Evolutionary conservation across 1,139 yeast species (phyloP).

Genomic region (Debaryomyces sp.): DNA sequence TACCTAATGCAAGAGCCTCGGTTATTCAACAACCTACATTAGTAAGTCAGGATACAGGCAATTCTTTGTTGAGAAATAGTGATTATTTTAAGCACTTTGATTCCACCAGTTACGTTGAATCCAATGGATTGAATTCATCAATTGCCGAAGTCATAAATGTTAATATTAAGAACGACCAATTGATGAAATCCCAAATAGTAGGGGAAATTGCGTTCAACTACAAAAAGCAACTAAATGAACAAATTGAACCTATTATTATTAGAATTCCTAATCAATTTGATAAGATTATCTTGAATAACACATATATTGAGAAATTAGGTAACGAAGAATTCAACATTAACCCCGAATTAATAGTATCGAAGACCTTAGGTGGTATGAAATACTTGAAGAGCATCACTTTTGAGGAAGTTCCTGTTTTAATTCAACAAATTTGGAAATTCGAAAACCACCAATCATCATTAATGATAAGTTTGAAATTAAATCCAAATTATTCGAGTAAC

Average conservation of each 20-base stretch:
- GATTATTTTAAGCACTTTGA: conserved; percentile 51
- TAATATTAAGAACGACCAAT: conserved; percentile 64
- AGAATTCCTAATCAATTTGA: conserved; percentile 36
- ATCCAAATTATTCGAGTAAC: conserved; percentile 48
- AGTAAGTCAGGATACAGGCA: conserved; percentile 37
- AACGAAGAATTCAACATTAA: conserved; percentile 32
- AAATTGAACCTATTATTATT: conserved; percentile 22
- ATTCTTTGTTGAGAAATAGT: conserved; percentile 31
- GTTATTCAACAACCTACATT: conserved; percentile 25
- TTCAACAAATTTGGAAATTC: conserved; percentile 87
- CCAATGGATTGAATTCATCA: conserved; percentile 73
- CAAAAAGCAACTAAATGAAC: conserved; percentile 28
- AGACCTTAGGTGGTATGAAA: conserved; percentile 75
- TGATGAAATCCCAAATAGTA: conserved; percentile 59
- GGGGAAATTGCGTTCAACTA: conserved; percentile 84
- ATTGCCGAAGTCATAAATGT: conserved; percentile 84
- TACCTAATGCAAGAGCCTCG: conserved; percentile 47
- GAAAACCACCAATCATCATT: conserved; percentile 85
- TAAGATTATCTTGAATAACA: conserved; percentile 44
- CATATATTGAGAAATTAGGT: conserved; percentile 40
- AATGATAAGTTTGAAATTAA: conserved; percentile 68
- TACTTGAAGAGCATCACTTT: conserved; percentile 51
- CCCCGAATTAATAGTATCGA: conserved; percentile 46
- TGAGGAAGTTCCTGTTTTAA: conserved; percentile 61
- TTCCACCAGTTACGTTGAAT: conserved; percentile 38